Evolutionary conservation across 441 rosid species (phyloP), one percentile per base, ranked within the genome.

Genomic region (Gossypium aridum): DNA sequence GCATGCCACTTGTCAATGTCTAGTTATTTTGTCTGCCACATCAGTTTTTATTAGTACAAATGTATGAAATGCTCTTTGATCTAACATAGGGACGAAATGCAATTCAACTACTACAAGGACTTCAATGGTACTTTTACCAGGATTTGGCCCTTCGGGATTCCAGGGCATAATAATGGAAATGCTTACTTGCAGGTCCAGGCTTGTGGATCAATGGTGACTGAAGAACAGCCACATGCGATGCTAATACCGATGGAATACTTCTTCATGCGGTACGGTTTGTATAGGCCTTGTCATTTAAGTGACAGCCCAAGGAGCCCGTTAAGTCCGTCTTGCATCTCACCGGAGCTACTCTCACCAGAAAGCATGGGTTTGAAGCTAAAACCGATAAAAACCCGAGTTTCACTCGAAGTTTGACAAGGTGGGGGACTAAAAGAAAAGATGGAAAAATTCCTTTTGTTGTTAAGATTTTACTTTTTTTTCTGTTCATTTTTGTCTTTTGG

Each of bases 181-280:
- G 31, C 55, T 12, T 39, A 65, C 14, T 4, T 68, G 54, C 82
- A 90, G 93, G 93, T 89, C 80, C 90, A 91, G 79, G 87, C 87
- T 77, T 89, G 96, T 79, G 96, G 92, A 79, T 91, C 96, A 65
- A 85, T 89, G 93, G 92, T 91, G 82, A 87, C 96, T 45, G 93
- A 89, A 78, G 96, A 91, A 85, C 96, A 89, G 79, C 96, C 96
- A 45, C 92, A 87, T 64, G 96, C 96, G n/a, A 91, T 87, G 92
- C 77, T 89, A 82, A 89, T 91, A 81, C 96, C 96, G 12, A 78
- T 89, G 87, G 96, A 89, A 84, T 91, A 82, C 78, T 91, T 89
- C 77, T 82, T 91, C 74, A 89, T 91, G 93, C 90, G 92, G 51
- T 91, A 84, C 16, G 93, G 96, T 3, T 63, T 89, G 77, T 84